phyloP scores from a whole-genome alignment of 371 early-diverging fungal species.

The Mucor irregularis region DNA sequence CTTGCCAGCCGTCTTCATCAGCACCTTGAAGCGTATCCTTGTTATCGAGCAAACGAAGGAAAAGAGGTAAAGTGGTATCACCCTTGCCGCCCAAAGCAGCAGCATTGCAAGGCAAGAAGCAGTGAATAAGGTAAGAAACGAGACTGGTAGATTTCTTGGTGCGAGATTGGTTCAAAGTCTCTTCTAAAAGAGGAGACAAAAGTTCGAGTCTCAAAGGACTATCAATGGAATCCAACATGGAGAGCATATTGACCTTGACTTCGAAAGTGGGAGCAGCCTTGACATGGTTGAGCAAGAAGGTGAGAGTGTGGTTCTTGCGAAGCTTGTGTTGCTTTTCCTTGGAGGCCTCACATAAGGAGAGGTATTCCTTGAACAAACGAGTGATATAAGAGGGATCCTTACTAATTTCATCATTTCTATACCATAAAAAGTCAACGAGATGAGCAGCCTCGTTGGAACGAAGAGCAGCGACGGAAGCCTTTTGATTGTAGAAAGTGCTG shows the following conservation, averaged over 20 bases:
- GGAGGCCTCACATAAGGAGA: constrained; percentile 23
- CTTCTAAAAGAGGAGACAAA: constrained; percentile 66
- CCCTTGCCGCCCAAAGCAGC: constrained; percentile 49
- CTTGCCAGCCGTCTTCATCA: constrained; percentile 56
- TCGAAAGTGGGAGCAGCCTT: constrained; percentile 45
- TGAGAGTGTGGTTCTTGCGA: constrained; percentile 40
- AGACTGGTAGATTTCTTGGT: constrained; percentile 39
- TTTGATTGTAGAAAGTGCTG: constrained; percentile 43
- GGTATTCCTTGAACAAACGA: constrained; percentile 29
- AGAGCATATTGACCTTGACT: constrained; percentile 57
- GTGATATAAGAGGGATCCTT: constrained; percentile 33
- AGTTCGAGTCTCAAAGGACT: constrained; percentile 64
- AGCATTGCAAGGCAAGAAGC: constrained; percentile 61
- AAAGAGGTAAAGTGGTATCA: constrained; percentile 50
- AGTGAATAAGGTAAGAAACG: constrained; percentile 58
- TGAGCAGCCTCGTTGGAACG: constrained; percentile 50
- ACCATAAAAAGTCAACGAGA: constrained; percentile 53
- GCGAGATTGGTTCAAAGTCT: constrained; percentile 25
- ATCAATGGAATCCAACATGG: constrained; percentile 53
- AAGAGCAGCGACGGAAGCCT: constrained; percentile 50
- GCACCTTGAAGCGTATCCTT: constrained; percentile 37
- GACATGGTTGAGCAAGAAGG: constrained; percentile 73
- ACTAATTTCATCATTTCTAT: constrained; percentile 38
- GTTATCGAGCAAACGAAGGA: constrained; percentile 49
- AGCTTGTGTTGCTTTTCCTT: constrained; percentile 33